Conservation (phyloP, 805 yeast species). For the Grigorovia yakushimaensis region DNA sequence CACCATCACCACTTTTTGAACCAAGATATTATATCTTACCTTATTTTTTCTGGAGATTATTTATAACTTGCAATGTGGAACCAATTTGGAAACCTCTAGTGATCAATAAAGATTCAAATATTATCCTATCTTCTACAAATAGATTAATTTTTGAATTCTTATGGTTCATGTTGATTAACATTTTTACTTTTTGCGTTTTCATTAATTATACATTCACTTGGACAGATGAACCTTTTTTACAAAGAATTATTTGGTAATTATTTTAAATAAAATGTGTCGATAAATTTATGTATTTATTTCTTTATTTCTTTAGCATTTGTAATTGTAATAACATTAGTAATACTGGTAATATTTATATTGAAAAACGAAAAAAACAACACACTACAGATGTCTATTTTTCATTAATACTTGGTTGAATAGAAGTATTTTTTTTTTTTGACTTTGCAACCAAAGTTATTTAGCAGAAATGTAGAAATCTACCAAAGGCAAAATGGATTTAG, state of each 20-base stretch:
- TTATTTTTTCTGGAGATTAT: slow-evolving; percentile 60
- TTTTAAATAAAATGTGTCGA: too few relatives aligned
- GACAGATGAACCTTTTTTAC: slow-evolving; percentile 49
- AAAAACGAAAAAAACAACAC: too few relatives aligned
- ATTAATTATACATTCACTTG: slow-evolving; percentile 55
- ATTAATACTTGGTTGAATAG: too few relatives aligned
- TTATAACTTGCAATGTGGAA: slow-evolving; percentile 34
- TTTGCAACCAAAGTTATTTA: too few relatives aligned
- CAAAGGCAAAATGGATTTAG: too few relatives aligned
- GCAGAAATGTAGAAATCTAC: too few relatives aligned
- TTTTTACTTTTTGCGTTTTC: slow-evolving; percentile 45
- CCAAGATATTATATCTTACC: slow-evolving; percentile 90
- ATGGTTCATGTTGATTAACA: slow-evolving; percentile 54
- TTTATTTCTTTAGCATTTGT: too few relatives aligned
- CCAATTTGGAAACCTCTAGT: slow-evolving; percentile 22
- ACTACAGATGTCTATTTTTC: too few relatives aligned
- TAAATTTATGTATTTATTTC: too few relatives aligned
- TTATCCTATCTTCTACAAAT: slow-evolving; percentile 17
- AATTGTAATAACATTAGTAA: too few relatives aligned
- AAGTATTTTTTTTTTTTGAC: too few relatives aligned
- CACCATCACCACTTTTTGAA: slow-evolving; percentile 89
- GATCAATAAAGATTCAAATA: slow-evolving; percentile 9
- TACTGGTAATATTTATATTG: too few relatives aligned
- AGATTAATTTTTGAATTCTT: slow-evolving; percentile 45
- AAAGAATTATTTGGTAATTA: slow-evolving; percentile 79